phyloP scores from a whole-genome alignment of 805 yeast species.

The Ogataea wickerhamii region DNA sequence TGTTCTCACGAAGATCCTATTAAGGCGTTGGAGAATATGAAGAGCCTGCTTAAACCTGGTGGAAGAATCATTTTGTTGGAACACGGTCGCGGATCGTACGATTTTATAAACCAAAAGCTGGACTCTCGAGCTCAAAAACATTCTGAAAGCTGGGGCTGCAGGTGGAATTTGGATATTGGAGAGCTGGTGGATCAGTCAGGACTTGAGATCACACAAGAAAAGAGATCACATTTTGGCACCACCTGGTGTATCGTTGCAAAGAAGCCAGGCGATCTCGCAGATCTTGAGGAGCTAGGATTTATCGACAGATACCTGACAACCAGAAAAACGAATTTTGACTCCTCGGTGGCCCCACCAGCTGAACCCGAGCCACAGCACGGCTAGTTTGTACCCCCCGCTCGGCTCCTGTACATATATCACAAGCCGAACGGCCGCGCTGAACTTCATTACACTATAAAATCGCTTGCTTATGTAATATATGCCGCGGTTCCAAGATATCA shows the following conservation, averaged over 20 bases:
- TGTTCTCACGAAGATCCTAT: slow-evolving; percentile 97
- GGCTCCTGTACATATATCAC: too few relatives aligned
- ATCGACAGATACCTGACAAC: slow-evolving; percentile 46
- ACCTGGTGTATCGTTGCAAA: slow-evolving; percentile 84
- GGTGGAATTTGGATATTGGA: slow-evolving; percentile 95
- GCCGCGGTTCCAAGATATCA: too few relatives aligned
- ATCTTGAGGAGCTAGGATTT: slow-evolving; percentile 44
- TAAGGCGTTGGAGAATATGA: slow-evolving; percentile 71
- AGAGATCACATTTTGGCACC: slow-evolving; percentile 84
- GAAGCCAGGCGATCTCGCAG: slow-evolving; percentile 60
- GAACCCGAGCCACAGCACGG: not conserved
- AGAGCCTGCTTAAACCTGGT: slow-evolving; percentile 71
- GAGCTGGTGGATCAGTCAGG: slow-evolving; percentile 82
- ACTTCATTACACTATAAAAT: too few relatives aligned
- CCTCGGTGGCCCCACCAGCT: slow-evolving; percentile 16
- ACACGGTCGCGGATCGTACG: slow-evolving; percentile 86
- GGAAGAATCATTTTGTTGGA: slow-evolving; percentile 86
- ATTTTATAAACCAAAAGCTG: slow-evolving; percentile 70
- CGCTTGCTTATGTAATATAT: too few relatives aligned
- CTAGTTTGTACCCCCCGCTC: too few relatives aligned
- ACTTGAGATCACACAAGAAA: slow-evolving; percentile 74
- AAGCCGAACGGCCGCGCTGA: too few relatives aligned
- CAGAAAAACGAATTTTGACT: slow-evolving; percentile 29
- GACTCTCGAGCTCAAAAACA: slow-evolving; percentile 82
- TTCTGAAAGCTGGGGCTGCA: slow-evolving; percentile 90